Evolutionary conservation across 129 eudicot species (phyloP).

Genomic region (Chrysanthemum lavandulifolium): DNA sequence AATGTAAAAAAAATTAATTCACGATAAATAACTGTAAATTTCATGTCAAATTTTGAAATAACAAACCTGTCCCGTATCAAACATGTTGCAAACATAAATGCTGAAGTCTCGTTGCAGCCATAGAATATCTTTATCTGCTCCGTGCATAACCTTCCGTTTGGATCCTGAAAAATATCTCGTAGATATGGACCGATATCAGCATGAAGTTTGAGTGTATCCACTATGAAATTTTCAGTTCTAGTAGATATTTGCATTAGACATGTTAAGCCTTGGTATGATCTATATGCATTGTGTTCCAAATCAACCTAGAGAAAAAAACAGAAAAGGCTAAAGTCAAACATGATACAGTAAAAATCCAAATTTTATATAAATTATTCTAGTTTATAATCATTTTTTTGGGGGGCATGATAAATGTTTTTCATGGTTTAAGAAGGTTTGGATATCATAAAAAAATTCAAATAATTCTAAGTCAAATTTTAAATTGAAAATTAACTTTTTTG

Average conservation of each 20-base stretch:
- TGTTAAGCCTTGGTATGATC: constrained; percentile 86
- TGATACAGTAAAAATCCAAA: not conserved
- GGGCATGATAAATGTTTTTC: not conserved
- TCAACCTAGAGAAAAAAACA: constrained; percentile 55
- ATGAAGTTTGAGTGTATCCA: constrained; percentile 82
- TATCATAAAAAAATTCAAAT: not conserved
- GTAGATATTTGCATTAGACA: constrained; percentile 95
- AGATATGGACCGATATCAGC: constrained; percentile 15
- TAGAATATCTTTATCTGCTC: too few relatives aligned
- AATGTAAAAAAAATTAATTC: not conserved
- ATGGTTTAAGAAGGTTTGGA: not conserved
- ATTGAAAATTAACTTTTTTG: not conserved
- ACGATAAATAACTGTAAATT: not conserved
- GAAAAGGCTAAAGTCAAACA: constrained; percentile 14
- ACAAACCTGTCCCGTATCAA: constrained; percentile 34
- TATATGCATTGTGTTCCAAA: constrained; percentile 77
- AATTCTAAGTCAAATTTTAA: not conserved
- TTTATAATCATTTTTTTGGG: not conserved
- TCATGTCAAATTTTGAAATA: not conserved
- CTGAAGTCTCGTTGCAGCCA: too few relatives aligned
- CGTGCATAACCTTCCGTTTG: too few relatives aligned
- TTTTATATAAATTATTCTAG: not conserved
- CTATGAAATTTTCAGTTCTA: constrained; percentile 71
- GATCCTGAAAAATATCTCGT: too few relatives aligned
- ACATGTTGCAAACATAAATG: too few relatives aligned